Percentiles rank a stretch among this genome's conserved stretches.
These are phyloP conservation scores for Kwoniella pini DNA, from an alignment of 768 basidiomycete species.

Conservation along the genomic window DNA sequence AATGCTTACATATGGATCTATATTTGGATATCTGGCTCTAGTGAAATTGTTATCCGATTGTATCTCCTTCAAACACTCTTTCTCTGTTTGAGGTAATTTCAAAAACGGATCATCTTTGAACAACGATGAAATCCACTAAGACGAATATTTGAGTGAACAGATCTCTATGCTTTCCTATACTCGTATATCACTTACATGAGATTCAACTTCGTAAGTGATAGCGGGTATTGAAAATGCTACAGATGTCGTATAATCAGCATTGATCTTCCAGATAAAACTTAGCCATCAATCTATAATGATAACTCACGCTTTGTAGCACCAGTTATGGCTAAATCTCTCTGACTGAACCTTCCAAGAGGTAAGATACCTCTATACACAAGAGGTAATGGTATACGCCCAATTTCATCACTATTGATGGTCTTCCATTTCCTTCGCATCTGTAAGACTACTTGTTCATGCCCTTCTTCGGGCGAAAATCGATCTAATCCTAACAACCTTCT, in stretches of 20 bases:
- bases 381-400: not conserved
- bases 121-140: conserved; percentile 9
- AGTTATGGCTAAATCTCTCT: conserved; percentile 6
- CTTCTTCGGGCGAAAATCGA: not conserved
- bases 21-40: conserved; percentile 4
- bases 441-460: not conserved
- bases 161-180: not conserved
- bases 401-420: not conserved
- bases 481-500: not conserved
- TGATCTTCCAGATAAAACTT: no score
- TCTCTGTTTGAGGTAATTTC: not conserved
- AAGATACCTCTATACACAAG: conserved; percentile 4
- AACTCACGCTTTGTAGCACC: conserved; percentile 14
- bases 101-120: conserved; percentile 7
- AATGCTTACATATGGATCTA: conserved; percentile 7
- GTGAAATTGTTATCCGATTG: conserved; percentile 10
- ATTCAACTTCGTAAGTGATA: conserved; percentile 9
- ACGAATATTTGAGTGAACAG: not conserved
- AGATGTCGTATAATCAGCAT: not conserved
- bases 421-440: not conserved
- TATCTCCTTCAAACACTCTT: conserved; percentile 4
- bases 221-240: not conserved
- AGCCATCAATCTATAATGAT: no score
- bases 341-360: not conserved
- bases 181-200: conserved; percentile 8